Percentiles rank a stretch among this genome's conserved stretches.
These are phyloP conservation scores for Pyracantha coccinea DNA, from an alignment of 331 rosid genomes.

Conservation along the genomic window DNA sequence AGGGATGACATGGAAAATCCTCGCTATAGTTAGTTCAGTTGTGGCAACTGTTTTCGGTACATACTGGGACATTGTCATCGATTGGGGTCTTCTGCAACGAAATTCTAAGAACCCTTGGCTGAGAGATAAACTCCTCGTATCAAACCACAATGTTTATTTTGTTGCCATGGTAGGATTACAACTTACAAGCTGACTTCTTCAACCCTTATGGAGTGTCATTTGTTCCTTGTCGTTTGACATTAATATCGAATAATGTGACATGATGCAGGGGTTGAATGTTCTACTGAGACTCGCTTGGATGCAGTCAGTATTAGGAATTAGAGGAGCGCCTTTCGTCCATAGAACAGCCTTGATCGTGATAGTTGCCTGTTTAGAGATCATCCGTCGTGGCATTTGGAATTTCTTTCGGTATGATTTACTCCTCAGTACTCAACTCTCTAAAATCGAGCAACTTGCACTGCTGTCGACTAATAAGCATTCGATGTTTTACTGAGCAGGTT, in stretches of 20 bases:
- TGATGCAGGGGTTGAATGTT: conserved; percentile 60
- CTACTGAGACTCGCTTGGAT: conserved; percentile 69
- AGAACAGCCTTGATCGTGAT: conserved; percentile 46
- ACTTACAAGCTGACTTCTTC: neutral
- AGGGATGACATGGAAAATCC: conserved; percentile 27
- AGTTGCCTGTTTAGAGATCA: conserved; percentile 65
- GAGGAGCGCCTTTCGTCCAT: conserved; percentile 49
- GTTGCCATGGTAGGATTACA: conserved; percentile 38
- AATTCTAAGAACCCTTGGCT: conserved; percentile 71
- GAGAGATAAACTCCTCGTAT: conserved; percentile 60
- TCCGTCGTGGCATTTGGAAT: conserved; percentile 88
- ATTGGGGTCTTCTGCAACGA: conserved; percentile 62
- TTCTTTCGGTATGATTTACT: conserved; percentile 49
- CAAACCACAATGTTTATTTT: conserved; percentile 46
- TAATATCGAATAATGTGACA: neutral
- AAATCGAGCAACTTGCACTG: neutral
- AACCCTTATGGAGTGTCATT: neutral
- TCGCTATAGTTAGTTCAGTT: conserved; percentile 47
- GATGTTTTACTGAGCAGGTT: conserved; percentile 20
- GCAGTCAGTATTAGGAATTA: conserved; percentile 61
- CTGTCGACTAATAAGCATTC: neutral
- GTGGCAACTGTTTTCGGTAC: conserved; percentile 52
- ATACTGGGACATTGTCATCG: conserved; percentile 67
- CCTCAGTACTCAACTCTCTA: neutral
- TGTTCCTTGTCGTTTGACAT: neutral